Conservation (phyloP, 768 basidiomycete species). For the Ramaria sp. region DNA sequence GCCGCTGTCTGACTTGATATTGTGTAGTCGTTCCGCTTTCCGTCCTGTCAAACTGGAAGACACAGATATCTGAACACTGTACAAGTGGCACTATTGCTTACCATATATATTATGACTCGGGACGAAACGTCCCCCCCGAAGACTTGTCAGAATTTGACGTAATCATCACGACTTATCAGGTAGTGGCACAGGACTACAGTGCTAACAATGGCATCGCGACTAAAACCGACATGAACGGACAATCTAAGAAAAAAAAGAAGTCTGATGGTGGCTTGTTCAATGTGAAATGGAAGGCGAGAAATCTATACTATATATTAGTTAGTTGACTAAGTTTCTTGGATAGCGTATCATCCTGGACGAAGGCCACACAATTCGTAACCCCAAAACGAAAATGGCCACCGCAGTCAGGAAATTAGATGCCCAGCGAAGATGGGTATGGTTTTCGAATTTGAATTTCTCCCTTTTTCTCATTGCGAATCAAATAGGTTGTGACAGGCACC, state of each 20-base stretch:
- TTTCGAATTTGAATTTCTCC: not conserved
- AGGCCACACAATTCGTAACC: conserved; percentile 80
- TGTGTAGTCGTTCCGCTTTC: conserved; percentile 67
- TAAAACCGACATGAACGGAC: conserved; percentile 13
- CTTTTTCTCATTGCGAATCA: not conserved
- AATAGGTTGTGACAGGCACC: conserved; percentile 56
- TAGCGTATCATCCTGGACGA: conserved; percentile 81
- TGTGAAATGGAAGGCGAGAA: conserved; percentile 68
- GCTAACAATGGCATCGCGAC: conserved; percentile 19
- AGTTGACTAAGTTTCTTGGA: not conserved
- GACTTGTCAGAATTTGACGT: conserved; percentile 62
- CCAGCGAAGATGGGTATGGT: conserved; percentile 53
- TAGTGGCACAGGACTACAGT: conserved; percentile 41
- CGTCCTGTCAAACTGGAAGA: conserved; percentile 81
- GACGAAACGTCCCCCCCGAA: conserved; percentile 44
- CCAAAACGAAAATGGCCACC: conserved; percentile 73
- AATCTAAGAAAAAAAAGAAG: conserved; percentile 54
- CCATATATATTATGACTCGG: conserved; percentile 63
- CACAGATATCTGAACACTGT: conserved; percentile 71
- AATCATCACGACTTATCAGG: conserved; percentile 79
- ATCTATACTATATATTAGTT: conserved; percentile 4
- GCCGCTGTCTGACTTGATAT: not conserved
- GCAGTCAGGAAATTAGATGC: conserved; percentile 53
- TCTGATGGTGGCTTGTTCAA: conserved; percentile 46
- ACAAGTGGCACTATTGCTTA: conserved; percentile 36